Evolutionary conservation across 1,139 yeast genomes (phyloP), one percentile per base, ranked within the genome.

Genomic region (Geotrichum reessii): DNA sequence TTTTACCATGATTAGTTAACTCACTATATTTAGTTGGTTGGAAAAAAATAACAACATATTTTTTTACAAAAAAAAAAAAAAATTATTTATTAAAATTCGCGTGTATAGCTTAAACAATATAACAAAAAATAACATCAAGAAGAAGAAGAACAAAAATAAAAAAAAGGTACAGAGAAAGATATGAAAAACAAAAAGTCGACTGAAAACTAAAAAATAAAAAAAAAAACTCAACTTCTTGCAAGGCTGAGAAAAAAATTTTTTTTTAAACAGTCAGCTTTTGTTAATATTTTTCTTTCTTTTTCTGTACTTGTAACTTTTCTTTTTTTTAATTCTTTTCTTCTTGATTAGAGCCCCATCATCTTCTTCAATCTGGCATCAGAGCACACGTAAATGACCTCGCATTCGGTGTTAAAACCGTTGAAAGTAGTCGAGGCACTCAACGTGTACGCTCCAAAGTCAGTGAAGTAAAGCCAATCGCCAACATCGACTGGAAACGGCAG

Each of bases 381-480:
- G 67, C 79, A 75, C 58, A 87, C 86, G 69, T 85, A 87, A 57
- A 81, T 73, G 55, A 85, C 84, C 50, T 80, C 78, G 46, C 88
- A 85, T 24, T 73, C 71, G 60, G 81, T 82, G 65, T 81, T 81
- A 70, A 92, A 92, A 28, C 98, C 98, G 70, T 92, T 75, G 77
- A 92, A 92, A 53, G 84, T 80, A 14, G 97, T 89, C 44, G 95
- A 82, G 8, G 98, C 97, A 50, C 93, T 89, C 44, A 86, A 78
- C 12, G 98, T 92, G 74, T 93, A 93, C n/a, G 99, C 98, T 17
- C 99, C 99, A 63, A 89, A 75, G 64, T 85, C 79, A 52, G 85
- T 80, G 74, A 93, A 92, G 73, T 85, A 89, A 61, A 93, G 73
- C 98, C 98, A 93, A 72, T 93, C 98, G 17, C 97, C 98, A 54